Conservation (phyloP, 1,284 basidiomycete genomes). For the Chondrostereum purpureum region DNA sequence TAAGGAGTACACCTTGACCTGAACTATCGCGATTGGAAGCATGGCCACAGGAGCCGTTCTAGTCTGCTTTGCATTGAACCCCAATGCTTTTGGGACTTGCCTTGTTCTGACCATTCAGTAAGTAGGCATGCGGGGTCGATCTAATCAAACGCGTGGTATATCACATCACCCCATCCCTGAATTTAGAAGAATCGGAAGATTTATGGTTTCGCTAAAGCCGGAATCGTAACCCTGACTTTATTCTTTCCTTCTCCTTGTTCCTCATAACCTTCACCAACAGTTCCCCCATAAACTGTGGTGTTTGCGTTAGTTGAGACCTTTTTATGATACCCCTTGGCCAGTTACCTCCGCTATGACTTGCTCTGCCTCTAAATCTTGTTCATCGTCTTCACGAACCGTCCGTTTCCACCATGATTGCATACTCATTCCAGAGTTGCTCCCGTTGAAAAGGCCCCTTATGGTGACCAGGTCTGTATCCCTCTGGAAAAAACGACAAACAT, state of each 20-base stretch:
- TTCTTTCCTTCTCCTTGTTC: background rate
- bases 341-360: background rate
- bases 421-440: conserved; percentile 52
- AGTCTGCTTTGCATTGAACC: too few species aligned
- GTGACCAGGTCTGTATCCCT: conserved; percentile 36
- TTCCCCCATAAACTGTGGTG: too few species aligned
- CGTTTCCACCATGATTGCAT: conserved; percentile 62
- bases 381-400: conserved; percentile 30
- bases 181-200: background rate
- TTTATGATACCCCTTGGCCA: background rate
- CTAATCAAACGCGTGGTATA: too few species aligned
- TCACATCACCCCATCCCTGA: too few species aligned
- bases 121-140: too few species aligned
- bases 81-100: too few species aligned
- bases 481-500: conserved; percentile 41
- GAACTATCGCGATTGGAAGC: too few species aligned
- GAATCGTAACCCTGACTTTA: too few species aligned
- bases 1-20: too few species aligned
- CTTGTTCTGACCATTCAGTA: too few species aligned
- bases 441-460: conserved; percentile 38
- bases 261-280: background rate
- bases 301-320: background rate
- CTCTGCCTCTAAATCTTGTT: background rate
- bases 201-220: too few species aligned
- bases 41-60: too few species aligned